Conservation (phyloP, 2,329 filamentous ascomycete genomes). For the Mycosphaerelloides madeirae region DNA sequence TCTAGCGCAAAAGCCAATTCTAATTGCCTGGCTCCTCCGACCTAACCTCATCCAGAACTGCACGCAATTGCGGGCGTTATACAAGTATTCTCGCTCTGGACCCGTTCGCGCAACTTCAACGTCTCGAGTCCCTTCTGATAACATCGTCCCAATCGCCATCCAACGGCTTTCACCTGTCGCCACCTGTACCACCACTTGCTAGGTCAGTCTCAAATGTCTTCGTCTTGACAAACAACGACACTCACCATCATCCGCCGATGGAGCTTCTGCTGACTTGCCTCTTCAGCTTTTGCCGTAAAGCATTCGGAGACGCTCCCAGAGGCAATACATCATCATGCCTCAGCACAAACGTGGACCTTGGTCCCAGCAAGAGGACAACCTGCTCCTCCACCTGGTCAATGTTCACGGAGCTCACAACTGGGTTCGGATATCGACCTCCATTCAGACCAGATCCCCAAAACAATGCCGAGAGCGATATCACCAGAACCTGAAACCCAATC, state of each 20-base stretch:
- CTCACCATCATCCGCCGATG: too few relatives aligned
- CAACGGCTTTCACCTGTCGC: slow-evolving; percentile 15
- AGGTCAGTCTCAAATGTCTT: slow-evolving; percentile 19
- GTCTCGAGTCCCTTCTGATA: slow-evolving; percentile 10
- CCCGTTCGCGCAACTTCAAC: slow-evolving; percentile 15
- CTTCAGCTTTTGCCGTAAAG: too few relatives aligned
- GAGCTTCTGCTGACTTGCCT: too few relatives aligned
- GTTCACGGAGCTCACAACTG: slow-evolving; percentile 77
- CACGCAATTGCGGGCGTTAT: slow-evolving; percentile 12
- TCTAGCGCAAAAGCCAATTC: slow-evolving; percentile 13
- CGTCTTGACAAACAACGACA: not conserved
- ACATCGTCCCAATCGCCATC: slow-evolving; percentile 9
- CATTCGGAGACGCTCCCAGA: too few relatives aligned
- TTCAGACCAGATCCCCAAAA: slow-evolving; percentile 78
- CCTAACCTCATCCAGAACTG: slow-evolving; percentile 12
- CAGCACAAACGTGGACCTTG: slow-evolving; percentile 73
- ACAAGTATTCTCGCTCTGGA: slow-evolving; percentile 15
- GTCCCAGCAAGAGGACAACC: slow-evolving; percentile 70
- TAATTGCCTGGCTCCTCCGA: slow-evolving; percentile 15
- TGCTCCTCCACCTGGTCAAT: slow-evolving; percentile 65
- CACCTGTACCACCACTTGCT: not conserved
- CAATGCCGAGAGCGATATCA: slow-evolving; percentile 93
- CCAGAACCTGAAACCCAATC: slow-evolving; percentile 84
- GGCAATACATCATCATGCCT: slow-evolving; percentile 42
- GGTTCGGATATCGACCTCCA: slow-evolving; percentile 75